These are phyloP conservation scores for Emmonsiellopsis sp. DNA, from an alignment of 2,329 filamentous ascomycete genomes.

Conservation along the genomic window DNA sequence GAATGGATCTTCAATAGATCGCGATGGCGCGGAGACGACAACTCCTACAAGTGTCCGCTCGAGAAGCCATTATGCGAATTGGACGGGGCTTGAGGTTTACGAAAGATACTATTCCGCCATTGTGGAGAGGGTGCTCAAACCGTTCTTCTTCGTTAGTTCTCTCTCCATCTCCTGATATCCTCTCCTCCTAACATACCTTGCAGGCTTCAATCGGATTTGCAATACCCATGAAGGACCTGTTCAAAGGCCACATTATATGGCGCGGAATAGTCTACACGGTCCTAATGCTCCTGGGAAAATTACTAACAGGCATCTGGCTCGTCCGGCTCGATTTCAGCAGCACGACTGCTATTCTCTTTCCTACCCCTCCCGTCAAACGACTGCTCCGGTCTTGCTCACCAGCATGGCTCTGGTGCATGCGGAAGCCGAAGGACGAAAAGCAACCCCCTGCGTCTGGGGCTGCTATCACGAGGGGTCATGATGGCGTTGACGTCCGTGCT, in stretches of 20 bases:
- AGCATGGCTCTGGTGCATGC: neutral
- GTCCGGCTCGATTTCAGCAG: neutral
- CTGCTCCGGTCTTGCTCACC: neutral
- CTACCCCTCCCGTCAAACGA: neutral
- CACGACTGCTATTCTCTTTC: neutral
- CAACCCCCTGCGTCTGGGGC: too few relatives aligned
- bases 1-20: too few relatives aligned
- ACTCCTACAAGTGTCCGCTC: neutral
- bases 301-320: constrained; percentile 52
- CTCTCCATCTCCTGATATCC: neutral
- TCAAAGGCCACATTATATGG: constrained; percentile 56
- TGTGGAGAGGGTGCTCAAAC: constrained; percentile 49
- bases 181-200: neutral
- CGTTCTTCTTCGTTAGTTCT: constrained; percentile 59
- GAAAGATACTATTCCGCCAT: constrained; percentile 37
- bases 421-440: neutral
- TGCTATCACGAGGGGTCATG: neutral
- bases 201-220: constrained; percentile 61
- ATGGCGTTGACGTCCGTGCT: neutral
- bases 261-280: constrained; percentile 61
- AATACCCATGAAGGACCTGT: constrained; percentile 64
- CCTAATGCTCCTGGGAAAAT: constrained; percentile 58
- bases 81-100: constrained; percentile 29
- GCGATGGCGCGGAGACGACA: neutral
- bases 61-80: neutral